Conservation (phyloP, 768 basidiomycete species). For the Cubamyces lactineus region DNA sequence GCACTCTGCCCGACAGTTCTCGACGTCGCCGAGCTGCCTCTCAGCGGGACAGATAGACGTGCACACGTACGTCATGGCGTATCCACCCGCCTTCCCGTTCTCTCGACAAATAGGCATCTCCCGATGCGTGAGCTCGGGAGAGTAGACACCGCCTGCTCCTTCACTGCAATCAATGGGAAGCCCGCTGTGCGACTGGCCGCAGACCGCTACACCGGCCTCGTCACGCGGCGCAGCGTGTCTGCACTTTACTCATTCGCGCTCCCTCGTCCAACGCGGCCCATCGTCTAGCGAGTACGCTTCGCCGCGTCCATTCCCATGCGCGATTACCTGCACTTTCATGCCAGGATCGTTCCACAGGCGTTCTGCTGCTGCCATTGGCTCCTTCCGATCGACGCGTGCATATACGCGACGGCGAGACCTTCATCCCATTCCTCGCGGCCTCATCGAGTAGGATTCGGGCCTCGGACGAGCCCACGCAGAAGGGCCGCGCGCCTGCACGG, state of each 20-base stretch:
- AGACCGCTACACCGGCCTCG: background rate
- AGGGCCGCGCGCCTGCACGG: background rate
- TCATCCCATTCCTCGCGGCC: no score
- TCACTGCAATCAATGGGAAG: background rate
- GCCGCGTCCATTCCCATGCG: background rate
- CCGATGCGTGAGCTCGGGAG: background rate
- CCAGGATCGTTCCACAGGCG: no score
- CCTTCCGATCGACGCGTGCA: no score
- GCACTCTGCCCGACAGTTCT: no score
- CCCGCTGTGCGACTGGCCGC: background rate
- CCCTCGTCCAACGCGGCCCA: background rate
- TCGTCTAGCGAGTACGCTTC: background rate
- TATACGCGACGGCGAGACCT: no score
- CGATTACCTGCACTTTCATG: background rate
- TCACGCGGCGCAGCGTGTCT: conserved; percentile 16
- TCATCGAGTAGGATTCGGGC: no score
- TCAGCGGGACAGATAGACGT: no score
- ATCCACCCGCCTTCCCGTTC: background rate
- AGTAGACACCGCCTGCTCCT: background rate
- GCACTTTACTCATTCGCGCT: background rate
- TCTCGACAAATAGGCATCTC: background rate
- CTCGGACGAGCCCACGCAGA: background rate
- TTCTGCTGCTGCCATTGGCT: background rate
- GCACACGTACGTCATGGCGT: background rate
- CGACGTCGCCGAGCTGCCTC: no score